Evolutionary conservation across 148 eudicot species (phyloP).

Genomic region (Fagopyrum homotropicum): DNA sequence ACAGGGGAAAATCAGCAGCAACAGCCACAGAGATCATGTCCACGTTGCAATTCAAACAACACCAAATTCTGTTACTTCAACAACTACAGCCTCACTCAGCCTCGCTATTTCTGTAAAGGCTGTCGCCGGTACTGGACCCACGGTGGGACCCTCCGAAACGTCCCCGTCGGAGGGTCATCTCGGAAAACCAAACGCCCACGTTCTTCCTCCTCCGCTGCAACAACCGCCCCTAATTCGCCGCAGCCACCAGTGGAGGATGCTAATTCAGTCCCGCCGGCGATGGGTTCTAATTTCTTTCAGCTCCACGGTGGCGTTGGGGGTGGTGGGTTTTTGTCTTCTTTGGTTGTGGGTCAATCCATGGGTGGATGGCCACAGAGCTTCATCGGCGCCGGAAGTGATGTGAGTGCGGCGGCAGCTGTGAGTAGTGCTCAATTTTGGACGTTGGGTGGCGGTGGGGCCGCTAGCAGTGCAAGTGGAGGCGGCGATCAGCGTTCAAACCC

Average conservation of each 20-base stretch:
- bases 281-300: not conserved
- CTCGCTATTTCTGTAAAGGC: slow-evolving; percentile 11
- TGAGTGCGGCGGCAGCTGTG: not conserved
- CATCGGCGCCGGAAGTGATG: not conserved
- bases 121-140: slow-evolving; percentile 12
- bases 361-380: not conserved
- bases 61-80: slow-evolving; percentile 16
- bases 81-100: slow-evolving; percentile 14
- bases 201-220: not conserved
- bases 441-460: not conserved
- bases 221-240: not conserved
- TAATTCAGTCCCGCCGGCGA: not conserved
- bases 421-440: slow-evolving; percentile 9
- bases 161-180: slow-evolving; percentile 6
- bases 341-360: not conserved
- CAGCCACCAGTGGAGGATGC: too few species aligned
- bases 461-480: not conserved
- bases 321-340: slow-evolving; percentile 1
- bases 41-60: slow-evolving; percentile 13
- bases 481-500: not conserved
- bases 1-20: slow-evolving; percentile 1
- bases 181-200: slow-evolving; percentile 6
- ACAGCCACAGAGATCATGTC: slow-evolving; percentile 6
- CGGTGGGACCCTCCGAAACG: slow-evolving; percentile 14
- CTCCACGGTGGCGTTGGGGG: slow-evolving; percentile 6